A percentile compares a stretch with the other conserved stretches of the same genome.
Evolutionary conservation across 2,329 filamentous ascomycete genomes (phyloP).

Genomic region (Epichloe brachyelytri): DNA sequence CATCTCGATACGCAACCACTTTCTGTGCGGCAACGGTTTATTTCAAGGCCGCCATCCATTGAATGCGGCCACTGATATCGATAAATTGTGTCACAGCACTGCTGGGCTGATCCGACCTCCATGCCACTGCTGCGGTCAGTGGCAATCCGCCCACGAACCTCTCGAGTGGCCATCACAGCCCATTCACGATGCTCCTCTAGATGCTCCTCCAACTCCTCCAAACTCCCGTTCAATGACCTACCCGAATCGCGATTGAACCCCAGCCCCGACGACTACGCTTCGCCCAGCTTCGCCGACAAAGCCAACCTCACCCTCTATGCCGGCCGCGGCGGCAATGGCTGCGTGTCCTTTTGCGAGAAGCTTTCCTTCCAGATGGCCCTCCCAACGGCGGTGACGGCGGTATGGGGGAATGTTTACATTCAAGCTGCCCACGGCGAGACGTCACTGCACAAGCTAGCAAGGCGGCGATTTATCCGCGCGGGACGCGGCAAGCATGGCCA

Average conservation of each 20-base stretch:
- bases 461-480: conserved; percentile 61
- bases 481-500: conserved; percentile 66
- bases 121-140: conserved; percentile 5
- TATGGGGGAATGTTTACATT: conserved; percentile 88
- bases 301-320: conserved; percentile 66
- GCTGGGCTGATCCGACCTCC: neutral
- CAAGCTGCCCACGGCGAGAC: conserved; percentile 87
- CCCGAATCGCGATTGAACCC: conserved; percentile 59
- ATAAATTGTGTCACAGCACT: too few species aligned
- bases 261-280: conserved; percentile 68
- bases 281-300: conserved; percentile 76
- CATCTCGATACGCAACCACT: neutral
- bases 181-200: conserved; percentile 2
- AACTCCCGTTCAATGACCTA: conserved; percentile 22
- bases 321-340: conserved; percentile 77
- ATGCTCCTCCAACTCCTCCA: conserved; percentile 10
- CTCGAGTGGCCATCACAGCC: neutral
- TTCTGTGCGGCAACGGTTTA: neutral
- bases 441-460: conserved; percentile 79
- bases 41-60: too few species aligned
- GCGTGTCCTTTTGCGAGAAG: conserved; percentile 90
- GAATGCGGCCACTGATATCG: too few species aligned
- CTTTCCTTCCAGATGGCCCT: conserved; percentile 77
- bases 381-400: conserved; percentile 93
- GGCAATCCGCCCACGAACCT: conserved; percentile 3